A percentile compares a stretch with the other conserved stretches of the same genome.
These are phyloP conservation scores for Cladophialophora exuberans DNA, from an alignment of 2,329 filamentous ascomycete species.

Conservation along the genomic window DNA sequence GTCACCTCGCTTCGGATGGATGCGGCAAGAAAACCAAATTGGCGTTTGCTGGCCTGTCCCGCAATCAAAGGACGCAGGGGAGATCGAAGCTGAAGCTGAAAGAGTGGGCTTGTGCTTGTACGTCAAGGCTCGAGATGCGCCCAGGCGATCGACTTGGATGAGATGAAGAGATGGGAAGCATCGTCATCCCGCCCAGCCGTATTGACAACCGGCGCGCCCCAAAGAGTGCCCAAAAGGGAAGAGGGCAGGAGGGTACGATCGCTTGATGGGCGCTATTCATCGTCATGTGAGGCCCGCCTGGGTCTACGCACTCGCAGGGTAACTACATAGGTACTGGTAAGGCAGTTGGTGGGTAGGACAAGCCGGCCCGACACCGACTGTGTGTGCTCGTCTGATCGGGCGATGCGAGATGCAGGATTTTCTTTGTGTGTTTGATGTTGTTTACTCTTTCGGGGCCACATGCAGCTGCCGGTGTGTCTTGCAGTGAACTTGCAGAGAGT, in stretches of 20 bases:
- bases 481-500: no score
- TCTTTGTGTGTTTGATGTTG: not conserved
- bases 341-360: no score
- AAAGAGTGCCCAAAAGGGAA: slow-evolving; percentile 4
- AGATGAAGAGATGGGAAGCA: no score
- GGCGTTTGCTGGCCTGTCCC: not conserved
- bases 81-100: not conserved
- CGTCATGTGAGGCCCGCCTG: no score
- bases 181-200: not conserved
- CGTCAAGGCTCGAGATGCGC: not conserved
- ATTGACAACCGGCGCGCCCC: slow-evolving; percentile 11
- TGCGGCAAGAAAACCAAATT: not conserved
- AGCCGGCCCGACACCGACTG: no score
- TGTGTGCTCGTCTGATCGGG: slow-evolving; percentile 1
- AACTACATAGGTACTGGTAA: no score
- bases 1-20: not conserved
- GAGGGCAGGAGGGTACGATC: not conserved
- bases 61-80: slow-evolving; percentile 18
- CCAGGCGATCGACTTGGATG: no score
- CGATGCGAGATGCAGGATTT: not conserved
- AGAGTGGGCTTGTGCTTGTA: not conserved
- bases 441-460: no score
- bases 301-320: no score
- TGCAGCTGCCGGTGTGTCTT: no score
- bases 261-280: not conserved